These are phyloP conservation scores for Cercospora canescens DNA, from an alignment of 2,329 filamentous ascomycete genomes.

Conservation along the genomic window DNA sequence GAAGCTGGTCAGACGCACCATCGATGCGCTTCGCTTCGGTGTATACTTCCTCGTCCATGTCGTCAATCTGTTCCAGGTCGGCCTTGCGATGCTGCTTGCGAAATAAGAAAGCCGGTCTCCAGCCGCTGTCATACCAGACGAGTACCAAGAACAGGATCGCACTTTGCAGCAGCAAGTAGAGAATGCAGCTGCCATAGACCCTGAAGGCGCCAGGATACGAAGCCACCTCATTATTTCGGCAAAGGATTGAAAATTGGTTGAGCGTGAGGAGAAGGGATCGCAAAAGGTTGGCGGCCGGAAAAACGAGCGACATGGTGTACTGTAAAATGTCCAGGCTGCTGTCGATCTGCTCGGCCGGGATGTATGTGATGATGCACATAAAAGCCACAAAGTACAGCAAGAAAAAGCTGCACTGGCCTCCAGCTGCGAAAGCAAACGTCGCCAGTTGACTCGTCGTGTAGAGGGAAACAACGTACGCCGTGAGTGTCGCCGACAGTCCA, in stretches of 20 bases:
- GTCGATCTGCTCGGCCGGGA: conserved; percentile 69
- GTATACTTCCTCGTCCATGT: conserved; percentile 58
- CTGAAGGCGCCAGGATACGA: conserved; percentile 69
- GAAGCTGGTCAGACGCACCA: conserved; percentile 65
- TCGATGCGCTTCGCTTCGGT: conserved; percentile 66
- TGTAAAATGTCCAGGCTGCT: conserved; percentile 66
- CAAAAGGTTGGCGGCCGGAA: conserved; percentile 75
- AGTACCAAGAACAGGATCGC: conserved; percentile 70
- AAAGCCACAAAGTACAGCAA: conserved; percentile 50
- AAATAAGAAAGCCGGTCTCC: conserved; percentile 58
- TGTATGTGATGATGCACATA: conserved; percentile 63
- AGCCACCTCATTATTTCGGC: conserved; percentile 62
- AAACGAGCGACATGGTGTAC: conserved; percentile 71
- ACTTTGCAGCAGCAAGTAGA: conserved; percentile 77
- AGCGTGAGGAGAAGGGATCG: conserved; percentile 74
- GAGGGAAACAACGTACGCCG: conserved; percentile 80
- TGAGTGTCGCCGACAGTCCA: conserved; percentile 72
- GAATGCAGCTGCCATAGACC: conserved; percentile 79
- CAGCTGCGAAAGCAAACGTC: conserved; percentile 80
- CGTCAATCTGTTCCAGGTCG: conserved; percentile 45
- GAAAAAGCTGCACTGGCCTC: conserved; percentile 63
- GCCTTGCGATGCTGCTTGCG: conserved; percentile 45
- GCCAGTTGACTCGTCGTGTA: conserved; percentile 77
- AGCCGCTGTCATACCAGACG: conserved; percentile 77
- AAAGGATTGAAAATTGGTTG: conserved; percentile 82